These are phyloP conservation scores for Vicia villosa DNA, from an alignment of 306 rosid species.

Conservation along the genomic window DNA sequence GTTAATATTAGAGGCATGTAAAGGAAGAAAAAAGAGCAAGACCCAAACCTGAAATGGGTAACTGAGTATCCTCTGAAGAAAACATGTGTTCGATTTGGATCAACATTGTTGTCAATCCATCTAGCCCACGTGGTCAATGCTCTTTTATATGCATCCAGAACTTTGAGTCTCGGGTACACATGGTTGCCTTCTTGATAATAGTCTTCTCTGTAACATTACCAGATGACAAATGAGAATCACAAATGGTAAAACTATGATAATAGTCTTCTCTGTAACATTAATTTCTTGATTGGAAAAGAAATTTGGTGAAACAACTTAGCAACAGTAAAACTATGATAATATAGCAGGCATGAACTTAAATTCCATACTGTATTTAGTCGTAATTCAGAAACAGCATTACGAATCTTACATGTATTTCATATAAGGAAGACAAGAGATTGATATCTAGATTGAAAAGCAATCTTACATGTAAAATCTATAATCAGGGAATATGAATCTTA, in stretches of 20 bases:
- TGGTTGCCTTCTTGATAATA: conserved; percentile 92
- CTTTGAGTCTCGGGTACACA: conserved; percentile 77
- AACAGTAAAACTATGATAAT: neutral
- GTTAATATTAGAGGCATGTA: neutral
- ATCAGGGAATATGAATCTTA: neutral
- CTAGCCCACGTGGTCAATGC: conserved; percentile 90
- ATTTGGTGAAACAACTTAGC: neutral
- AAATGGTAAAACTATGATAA: conserved; percentile 59
- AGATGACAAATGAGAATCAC: neutral
- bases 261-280: conserved; percentile 70
- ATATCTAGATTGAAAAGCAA: conserved; percentile 20
- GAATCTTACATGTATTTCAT: too few species aligned
- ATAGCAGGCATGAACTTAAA: conserved; percentile 1
- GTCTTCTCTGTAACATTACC: conserved; percentile 65
- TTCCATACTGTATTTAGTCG: neutral
- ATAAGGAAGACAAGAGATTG: neutral
- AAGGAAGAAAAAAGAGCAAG: conserved; percentile 11
- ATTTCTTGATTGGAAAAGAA: conserved; percentile 4
- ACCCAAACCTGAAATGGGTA: conserved; percentile 82
- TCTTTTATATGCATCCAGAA: conserved; percentile 72
- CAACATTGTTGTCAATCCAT: conserved; percentile 71
- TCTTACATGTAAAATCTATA: conserved; percentile 6
- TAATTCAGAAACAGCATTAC: neutral
- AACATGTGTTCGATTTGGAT: conserved; percentile 66
- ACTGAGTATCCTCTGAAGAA: conserved; percentile 92